Evolutionary conservation across 371 early-diverging fungal species (phyloP).

Genomic region (Synchytrium microbalum): DNA sequence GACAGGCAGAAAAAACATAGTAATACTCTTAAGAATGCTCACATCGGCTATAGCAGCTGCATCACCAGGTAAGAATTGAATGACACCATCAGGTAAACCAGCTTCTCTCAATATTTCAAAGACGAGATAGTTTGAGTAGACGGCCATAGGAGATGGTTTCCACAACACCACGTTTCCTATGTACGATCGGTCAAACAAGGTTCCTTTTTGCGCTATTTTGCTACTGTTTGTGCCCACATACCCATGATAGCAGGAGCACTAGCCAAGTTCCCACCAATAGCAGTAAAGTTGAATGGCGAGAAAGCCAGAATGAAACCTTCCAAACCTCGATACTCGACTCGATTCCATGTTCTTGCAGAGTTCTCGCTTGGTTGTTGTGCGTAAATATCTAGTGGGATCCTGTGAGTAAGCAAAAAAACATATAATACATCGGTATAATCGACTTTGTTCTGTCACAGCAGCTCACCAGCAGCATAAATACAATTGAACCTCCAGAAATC

Average conservation of each 20-base stretch:
- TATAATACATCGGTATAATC: conserved; percentile 1
- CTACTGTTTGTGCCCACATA: neutral
- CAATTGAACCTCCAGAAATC: conserved; percentile 96
- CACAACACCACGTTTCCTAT: conserved; percentile 90
- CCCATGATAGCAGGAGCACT: conserved; percentile 93
- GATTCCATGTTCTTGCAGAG: conserved; percentile 86
- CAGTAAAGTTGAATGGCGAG: conserved; percentile 98
- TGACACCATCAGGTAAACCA: conserved; percentile 93
- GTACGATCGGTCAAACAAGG: neutral
- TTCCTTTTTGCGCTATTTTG: neutral
- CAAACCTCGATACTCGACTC: conserved; percentile 89
- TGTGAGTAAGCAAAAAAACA: neutral
- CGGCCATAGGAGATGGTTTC: conserved; percentile 90
- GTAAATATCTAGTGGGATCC: conserved; percentile 67
- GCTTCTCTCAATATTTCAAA: conserved; percentile 88
- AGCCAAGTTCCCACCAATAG: conserved; percentile 94
- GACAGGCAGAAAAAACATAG: neutral
- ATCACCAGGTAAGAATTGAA: conserved; percentile 93
- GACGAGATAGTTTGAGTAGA: conserved; percentile 86
- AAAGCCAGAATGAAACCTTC: conserved; percentile 96
- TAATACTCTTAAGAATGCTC: too few relatives aligned
- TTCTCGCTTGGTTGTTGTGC: conserved; percentile 87
- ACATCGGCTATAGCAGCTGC: conserved; percentile 63
- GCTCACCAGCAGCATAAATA: conserved; percentile 66
- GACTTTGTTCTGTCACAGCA: neutral